Base-by-base conservation (phyloP, 163 green algal genomes). In the Chlorella variabilis region DNA sequence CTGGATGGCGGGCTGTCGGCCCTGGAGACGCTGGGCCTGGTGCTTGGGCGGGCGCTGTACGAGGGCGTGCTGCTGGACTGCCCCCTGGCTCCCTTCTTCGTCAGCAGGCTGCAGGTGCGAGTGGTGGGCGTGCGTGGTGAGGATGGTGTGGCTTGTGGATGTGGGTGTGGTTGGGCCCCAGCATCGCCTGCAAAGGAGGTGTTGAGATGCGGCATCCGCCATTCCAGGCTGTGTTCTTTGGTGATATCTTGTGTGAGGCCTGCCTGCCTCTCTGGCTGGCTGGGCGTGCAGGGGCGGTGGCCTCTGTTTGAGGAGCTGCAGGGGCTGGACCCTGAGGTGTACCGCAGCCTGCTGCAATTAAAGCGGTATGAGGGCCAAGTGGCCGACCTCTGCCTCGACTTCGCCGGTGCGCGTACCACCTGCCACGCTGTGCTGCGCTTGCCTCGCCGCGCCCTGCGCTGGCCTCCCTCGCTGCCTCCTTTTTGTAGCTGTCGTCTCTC, bases 31-130 rank as follows among this genome's bases (percentile, higher is more conserved):
- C 71, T 97, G 41, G 96, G 96, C 13, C 70, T 90, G 27, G 90
- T 98, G 84, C 83, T 98, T 27, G 96, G 95, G 58, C 97, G 98
- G 86, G 93, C 93, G n/a, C 89, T 99, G 81, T 98, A 97, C 78
- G 96, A 99, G 80, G 96, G 96, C 31, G 91, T 98, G 36, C 88
- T 98, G 81, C 79, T 98, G 51, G 92, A 97, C 58, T 69, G 94
- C 11, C 86, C 87, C 3, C 89, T 98, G 42, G 95, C 96, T 7
- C 91, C 92, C 33, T 97, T 97, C 84, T 98, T 98, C 82, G 85
- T 96, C 39, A 77, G 84, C 27, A 51, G 81, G 2, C 81, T 97
- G 45, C 89, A 94, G 86, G 89, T 90, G 71, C 15, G 77, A 9
- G 63, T 11, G 15, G 45, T 54, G n/a, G n/a, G n/a, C n/a, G n/a